phyloP scores from a whole-genome alignment of 805 yeast species.

The Ogataea sp. region DNA sequence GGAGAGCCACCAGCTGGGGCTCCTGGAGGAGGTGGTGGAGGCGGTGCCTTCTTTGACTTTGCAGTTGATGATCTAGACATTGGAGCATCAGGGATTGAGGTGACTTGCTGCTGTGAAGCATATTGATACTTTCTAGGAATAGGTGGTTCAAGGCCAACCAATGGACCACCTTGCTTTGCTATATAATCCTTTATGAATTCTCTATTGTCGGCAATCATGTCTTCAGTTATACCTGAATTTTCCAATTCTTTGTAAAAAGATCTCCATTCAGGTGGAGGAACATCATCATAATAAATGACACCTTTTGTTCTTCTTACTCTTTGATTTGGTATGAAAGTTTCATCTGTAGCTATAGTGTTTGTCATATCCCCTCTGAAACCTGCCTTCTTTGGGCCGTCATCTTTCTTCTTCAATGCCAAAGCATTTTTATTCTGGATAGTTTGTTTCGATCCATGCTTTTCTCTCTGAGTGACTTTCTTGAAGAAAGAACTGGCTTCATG shows the following conservation, averaged over 20 bases:
- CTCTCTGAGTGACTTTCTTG: slow-evolving; percentile 66
- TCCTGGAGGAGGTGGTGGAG: slow-evolving; percentile 31
- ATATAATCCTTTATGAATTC: slow-evolving; percentile 78
- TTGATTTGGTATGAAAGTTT: slow-evolving; percentile 19
- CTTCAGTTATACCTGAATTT: slow-evolving; percentile 74
- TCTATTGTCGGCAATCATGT: slow-evolving; percentile 81
- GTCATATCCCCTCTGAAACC: slow-evolving; percentile 62
- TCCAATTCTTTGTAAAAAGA: slow-evolving; percentile 65
- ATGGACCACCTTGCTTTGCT: slow-evolving; percentile 63
- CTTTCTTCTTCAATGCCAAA: slow-evolving; percentile 60
- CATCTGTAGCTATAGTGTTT: slow-evolving; percentile 3
- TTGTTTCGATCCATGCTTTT: slow-evolving; percentile 79
- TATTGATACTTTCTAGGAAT: slow-evolving; percentile 54
- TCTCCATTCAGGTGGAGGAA: slow-evolving; percentile 83
- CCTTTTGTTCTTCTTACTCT: slow-evolving; percentile 50
- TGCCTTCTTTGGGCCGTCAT: slow-evolving; percentile 27
- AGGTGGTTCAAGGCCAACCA: slow-evolving; percentile 82
- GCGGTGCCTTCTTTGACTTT: slow-evolving; percentile 27
- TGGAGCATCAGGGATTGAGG: slow-evolving; percentile 15
- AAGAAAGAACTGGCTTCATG: slow-evolving; percentile 79
- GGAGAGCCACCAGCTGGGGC: slow-evolving; percentile 10
- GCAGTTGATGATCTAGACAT: slow-evolving; percentile 15
- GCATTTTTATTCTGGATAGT: slow-evolving; percentile 86
- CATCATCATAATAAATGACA: slow-evolving; percentile 62
- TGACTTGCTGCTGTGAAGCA: slow-evolving; percentile 1